Evolutionary conservation across 805 yeast genomes (phyloP).

Genomic region (Kregervanrija fluxuum): DNA sequence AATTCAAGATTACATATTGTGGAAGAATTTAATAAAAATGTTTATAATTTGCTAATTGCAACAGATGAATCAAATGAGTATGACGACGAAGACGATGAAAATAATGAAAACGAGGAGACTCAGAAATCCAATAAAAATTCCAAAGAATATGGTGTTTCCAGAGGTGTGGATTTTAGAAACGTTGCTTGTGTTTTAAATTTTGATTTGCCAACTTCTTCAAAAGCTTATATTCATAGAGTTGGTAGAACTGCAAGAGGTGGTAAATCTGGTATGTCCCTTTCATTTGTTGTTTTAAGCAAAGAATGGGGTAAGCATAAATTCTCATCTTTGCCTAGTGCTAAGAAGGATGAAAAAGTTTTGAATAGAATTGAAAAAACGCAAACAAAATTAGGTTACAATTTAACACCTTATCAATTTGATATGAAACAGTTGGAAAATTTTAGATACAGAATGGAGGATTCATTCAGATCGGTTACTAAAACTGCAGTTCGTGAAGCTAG

Average conservation of each 20-base stretch:
- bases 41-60: constrained; percentile 82
- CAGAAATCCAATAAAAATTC: constrained; percentile 25
- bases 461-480: constrained; percentile 88
- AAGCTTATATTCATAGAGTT: constrained; percentile 84
- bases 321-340: constrained; percentile 63
- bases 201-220: constrained; percentile 85
- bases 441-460: constrained; percentile 95
- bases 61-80: constrained; percentile 80
- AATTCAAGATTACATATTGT: constrained; percentile 92
- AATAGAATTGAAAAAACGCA: constrained; percentile 73
- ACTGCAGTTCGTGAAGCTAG: constrained; percentile 91
- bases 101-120: constrained; percentile 18
- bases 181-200: constrained; percentile 96
- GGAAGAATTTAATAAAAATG: constrained; percentile 88
- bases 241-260: constrained; percentile 99
- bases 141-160: constrained; percentile 84
- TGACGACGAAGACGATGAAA: constrained; percentile 32
- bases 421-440: constrained; percentile 89
- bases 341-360: constrained; percentile 81
- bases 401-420: constrained; percentile 87
- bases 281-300: constrained; percentile 79
- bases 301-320: constrained; percentile 86
- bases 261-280: constrained; percentile 87
- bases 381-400: constrained; percentile 59
- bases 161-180: constrained; percentile 94